These are phyloP conservation scores for Dorcoceras hygrometricum DNA, from an alignment of 257 asterid species.

Conservation along the genomic window DNA sequence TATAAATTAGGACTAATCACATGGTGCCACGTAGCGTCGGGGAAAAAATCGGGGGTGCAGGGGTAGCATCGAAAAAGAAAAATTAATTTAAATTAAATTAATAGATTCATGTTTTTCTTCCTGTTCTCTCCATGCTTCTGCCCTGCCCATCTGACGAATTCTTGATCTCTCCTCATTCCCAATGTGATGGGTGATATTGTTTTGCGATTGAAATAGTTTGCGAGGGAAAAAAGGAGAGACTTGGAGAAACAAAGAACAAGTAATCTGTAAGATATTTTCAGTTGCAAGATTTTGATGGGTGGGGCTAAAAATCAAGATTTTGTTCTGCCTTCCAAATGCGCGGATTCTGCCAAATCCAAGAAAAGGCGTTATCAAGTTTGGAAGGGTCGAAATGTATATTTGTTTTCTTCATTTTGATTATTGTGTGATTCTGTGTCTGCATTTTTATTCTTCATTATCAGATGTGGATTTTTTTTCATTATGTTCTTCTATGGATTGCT, in stretches of 20 bases:
- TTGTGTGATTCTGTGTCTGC: background rate
- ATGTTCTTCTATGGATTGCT: background rate
- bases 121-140: slow-evolving; percentile 36
- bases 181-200: slow-evolving; percentile 31
- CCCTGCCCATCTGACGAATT: slow-evolving; percentile 35
- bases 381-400: slow-evolving; percentile 84
- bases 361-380: slow-evolving; percentile 77
- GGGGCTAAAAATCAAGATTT: slow-evolving; percentile 47
- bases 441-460: background rate
- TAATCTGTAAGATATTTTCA: slow-evolving; percentile 3
- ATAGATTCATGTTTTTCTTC: slow-evolving; percentile 20
- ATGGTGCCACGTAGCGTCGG: too few relatives aligned
- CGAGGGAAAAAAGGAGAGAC: slow-evolving; percentile 1
- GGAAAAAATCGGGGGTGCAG: too few relatives aligned
- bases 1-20: too few relatives aligned
- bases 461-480: background rate
- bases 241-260: background rate
- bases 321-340: slow-evolving; percentile 42
- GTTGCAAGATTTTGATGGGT: slow-evolving; percentile 30
- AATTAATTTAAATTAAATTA: too few relatives aligned
- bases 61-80: too few relatives aligned
- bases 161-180: slow-evolving; percentile 29
- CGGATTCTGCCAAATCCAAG: slow-evolving; percentile 46
- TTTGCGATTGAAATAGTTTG: slow-evolving; percentile 28
- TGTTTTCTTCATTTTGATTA: background rate